These are phyloP conservation scores for Fusarium metavorans DNA, from an alignment of 2,329 filamentous ascomycete species.

Conservation along the genomic window DNA sequence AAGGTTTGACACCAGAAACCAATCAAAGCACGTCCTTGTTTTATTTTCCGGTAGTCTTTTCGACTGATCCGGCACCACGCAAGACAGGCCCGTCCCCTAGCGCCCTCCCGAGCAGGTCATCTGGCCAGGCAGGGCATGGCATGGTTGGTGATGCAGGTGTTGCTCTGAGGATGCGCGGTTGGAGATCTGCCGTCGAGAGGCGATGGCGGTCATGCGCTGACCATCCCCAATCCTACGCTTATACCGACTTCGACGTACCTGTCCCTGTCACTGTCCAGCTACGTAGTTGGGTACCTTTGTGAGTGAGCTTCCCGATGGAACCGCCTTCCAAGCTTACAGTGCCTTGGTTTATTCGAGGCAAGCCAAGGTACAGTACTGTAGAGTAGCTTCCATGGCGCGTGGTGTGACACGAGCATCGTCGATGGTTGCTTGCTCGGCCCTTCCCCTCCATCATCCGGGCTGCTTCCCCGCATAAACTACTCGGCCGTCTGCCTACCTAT, in stretches of 20 bases:
- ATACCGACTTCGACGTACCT: background rate
- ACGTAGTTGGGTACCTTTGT: background rate
- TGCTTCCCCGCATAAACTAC: constrained; percentile 38
- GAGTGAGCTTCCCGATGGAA: background rate
- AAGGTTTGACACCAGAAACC: constrained; percentile 18
- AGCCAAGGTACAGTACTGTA: background rate
- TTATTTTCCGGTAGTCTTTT: constrained; percentile 36
- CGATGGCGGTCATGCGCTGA: constrained; percentile 1
- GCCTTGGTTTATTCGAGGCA: background rate
- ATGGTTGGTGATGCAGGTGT: constrained; percentile 22
- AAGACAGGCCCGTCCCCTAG: constrained; percentile 26
- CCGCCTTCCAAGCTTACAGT: background rate
- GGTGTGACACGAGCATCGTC: constrained; percentile 38
- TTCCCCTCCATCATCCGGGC: constrained; percentile 16
- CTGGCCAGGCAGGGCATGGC: constrained; percentile 28
- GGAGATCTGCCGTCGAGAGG: background rate
- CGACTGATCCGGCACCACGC: constrained; percentile 21
- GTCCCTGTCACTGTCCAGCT: background rate
- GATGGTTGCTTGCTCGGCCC: constrained; percentile 24
- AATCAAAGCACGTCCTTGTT: constrained; percentile 26
- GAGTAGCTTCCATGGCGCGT: constrained; percentile 12
- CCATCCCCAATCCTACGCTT: background rate
- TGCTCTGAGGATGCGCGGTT: constrained; percentile 2
- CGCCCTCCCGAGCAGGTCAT: constrained; percentile 34
- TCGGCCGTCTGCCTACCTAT: constrained; percentile 5